phyloP scores from a whole-genome alignment of 2,329 filamentous ascomycete genomes.

The Cladosporium sp. region DNA sequence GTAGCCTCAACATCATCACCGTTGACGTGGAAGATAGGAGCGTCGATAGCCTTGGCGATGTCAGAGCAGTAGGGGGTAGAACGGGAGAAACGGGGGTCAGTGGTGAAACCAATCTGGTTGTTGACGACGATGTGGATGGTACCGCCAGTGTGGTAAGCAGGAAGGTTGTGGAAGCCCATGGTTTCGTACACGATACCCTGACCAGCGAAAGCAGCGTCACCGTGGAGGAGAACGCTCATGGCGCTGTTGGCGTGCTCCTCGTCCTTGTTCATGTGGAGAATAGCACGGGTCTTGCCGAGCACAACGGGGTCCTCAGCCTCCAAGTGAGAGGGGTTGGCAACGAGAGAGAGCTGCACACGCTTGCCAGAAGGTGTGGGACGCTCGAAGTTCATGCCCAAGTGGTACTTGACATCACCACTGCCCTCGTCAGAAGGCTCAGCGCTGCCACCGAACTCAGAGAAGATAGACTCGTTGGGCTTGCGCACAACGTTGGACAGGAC shows the following conservation, averaged over 20 bases:
- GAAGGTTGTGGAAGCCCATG: constrained; percentile 93
- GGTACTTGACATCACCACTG: constrained; percentile 98
- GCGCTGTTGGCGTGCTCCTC: constrained; percentile 84
- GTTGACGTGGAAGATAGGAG: constrained; percentile 98
- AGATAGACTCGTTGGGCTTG: constrained; percentile 99
- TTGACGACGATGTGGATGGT: constrained; percentile 97
- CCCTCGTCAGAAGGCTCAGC: constrained; percentile 88
- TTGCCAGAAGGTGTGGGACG: constrained; percentile 96
- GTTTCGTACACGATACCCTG: constrained; percentile 99
- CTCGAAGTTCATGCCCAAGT: constrained; percentile 99
- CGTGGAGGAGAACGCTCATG: constrained; percentile 94
- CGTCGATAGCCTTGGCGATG: constrained; percentile 98
- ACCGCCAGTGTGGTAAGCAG: constrained; percentile 93
- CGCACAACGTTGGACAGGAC: constrained; percentile 97
- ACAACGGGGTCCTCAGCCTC: constrained; percentile 98
- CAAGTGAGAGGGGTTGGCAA: constrained; percentile 96
- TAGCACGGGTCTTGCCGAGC: constrained; percentile 93
- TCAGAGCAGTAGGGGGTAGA: constrained; percentile 99
- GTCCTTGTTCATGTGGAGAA: constrained; percentile 98
- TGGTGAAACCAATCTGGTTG: constrained; percentile 99
- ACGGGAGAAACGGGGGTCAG: constrained; percentile 92
- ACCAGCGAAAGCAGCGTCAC: constrained; percentile 93
- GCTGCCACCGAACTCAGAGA: constrained; percentile 93
- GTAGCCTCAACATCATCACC: constrained; percentile 97
- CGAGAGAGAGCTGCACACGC: constrained; percentile 97